These are phyloP conservation scores for Kewa caespitosa DNA, from an alignment of 179 eudicot species.

Conservation along the genomic window DNA sequence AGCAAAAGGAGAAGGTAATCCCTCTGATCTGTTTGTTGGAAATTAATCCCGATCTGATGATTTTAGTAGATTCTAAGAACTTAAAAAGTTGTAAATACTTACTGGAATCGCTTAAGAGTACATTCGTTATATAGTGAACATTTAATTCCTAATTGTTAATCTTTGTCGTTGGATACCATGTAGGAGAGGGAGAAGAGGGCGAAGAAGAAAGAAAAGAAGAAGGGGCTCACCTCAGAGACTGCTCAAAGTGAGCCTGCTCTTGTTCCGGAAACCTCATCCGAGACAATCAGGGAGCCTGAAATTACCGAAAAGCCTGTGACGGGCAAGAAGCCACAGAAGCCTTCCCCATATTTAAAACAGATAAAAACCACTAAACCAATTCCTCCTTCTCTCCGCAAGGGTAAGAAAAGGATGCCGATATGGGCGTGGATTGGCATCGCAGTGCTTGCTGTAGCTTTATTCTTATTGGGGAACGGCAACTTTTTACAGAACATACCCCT, in stretches of 20 bases:
- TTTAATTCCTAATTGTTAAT: constrained; percentile 2
- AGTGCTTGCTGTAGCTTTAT: constrained; percentile 35
- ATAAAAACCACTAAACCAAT: constrained; percentile 57
- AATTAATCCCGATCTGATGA: not conserved
- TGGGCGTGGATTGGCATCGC: constrained; percentile 51
- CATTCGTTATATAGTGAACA: not conserved
- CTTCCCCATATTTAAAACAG: constrained; percentile 46
- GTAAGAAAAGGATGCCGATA: constrained; percentile 55
- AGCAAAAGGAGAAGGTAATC: constrained; percentile 75
- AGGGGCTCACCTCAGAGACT: constrained; percentile 32
- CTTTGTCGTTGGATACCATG: constrained; percentile 11
- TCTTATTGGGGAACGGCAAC: constrained; percentile 44
- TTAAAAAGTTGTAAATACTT: not conserved
- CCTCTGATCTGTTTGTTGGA: not conserved
- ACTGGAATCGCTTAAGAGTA: not conserved
- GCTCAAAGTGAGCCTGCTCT: constrained; percentile 38
- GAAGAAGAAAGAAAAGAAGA: constrained; percentile 82
- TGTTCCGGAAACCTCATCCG: constrained; percentile 29
- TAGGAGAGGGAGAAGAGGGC: constrained; percentile 86
- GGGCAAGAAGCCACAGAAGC: constrained; percentile 41
- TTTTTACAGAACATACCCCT: constrained; percentile 22
- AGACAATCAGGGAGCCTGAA: constrained; percentile 42
- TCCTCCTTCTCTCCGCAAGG: constrained; percentile 77
- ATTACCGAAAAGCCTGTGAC: constrained; percentile 39
- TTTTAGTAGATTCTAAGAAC: not conserved